phyloP scores from a whole-genome alignment of 2,329 filamentous ascomycete species.

The Cladorrhinum sp. region DNA sequence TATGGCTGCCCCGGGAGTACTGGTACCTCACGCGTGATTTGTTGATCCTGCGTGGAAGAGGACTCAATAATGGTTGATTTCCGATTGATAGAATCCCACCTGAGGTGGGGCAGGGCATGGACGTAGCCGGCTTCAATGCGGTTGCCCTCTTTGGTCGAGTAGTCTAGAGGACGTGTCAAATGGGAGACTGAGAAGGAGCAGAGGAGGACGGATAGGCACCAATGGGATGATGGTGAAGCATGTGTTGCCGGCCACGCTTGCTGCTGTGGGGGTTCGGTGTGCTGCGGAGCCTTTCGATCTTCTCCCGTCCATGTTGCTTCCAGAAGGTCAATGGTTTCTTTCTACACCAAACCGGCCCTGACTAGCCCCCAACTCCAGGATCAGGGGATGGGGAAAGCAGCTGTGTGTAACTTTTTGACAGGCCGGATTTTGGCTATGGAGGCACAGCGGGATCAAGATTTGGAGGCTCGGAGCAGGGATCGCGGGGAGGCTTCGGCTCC shows the following conservation, averaged over 20 bases:
- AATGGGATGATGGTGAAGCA: background rate
- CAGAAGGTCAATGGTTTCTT: background rate
- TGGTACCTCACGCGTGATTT: constrained; percentile 13
- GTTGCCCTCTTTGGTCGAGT: background rate
- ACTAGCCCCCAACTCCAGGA: background rate
- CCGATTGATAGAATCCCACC: constrained; percentile 20
- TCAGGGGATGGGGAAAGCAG: background rate
- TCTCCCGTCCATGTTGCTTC: background rate
- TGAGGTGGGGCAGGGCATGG: constrained; percentile 7
- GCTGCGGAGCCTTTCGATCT: background rate
- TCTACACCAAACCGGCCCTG: background rate
- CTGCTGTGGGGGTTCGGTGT: background rate
- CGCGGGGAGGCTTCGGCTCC: background rate
- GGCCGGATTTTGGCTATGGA: background rate
- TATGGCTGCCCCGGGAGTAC: background rate
- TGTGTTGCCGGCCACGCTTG: background rate
- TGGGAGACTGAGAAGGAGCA: background rate
- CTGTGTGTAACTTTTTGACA: background rate
- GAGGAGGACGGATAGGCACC: too few species aligned
- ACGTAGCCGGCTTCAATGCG: background rate
- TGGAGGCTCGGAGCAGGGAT: too few species aligned
- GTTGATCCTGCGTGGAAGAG: constrained; percentile 6
- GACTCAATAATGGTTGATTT: constrained; percentile 12
- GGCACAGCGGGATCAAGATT: background rate
- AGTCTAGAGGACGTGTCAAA: too few species aligned